Evolutionary conservation across 805 yeast genomes (phyloP), one percentile per base, ranked within the genome.

Genomic region (Debaryomyces tyrocola): DNA sequence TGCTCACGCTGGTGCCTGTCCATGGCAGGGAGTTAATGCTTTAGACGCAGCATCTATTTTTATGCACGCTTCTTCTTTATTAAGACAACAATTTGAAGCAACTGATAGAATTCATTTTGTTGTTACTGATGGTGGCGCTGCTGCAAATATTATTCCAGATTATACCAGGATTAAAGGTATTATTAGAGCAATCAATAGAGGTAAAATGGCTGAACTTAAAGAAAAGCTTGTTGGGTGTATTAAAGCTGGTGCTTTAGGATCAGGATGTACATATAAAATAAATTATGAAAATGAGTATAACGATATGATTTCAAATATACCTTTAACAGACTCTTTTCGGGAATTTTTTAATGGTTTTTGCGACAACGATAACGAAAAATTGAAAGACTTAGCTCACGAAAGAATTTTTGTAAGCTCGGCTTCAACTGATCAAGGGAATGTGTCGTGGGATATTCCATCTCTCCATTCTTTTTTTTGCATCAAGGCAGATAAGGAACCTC

Each of bases 181-280:
- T 20, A 47, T 56, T n/a, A 49, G 63, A 35, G 50, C 61, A 9
- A 40, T 27, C 20, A 33, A 52, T 20, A 52, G 54, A 43, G 38
- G 38, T n/a, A 46, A 59, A 43, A 45, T 58, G 40, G 54, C 40
- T 12, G 51, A 51, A 28, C 37, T 58, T 34, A 51, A 50, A 20
- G 33, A 35, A 29, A 49, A 66, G 14, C 63, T 69, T 29, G 63
- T 58, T 21, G 65, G 68, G 48, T 58, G 62, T 48, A 38, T 52
- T 36, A 52, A 49, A 31, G 60, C 56, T 9, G 60, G 56, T 33
- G 52, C 57, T 9, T 29, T 54, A 43, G 70, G 55, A 55, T 69
- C 55, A 58, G 73, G 47, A 49, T 66, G 60, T 63, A 62, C 42
- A 35, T 61, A 56, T 43, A 59, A 70, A 2, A 57, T 63, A 34